A percentile compares a stretch with the other conserved stretches of the same genome.
phyloP scores from a whole-genome alignment of 2,329 filamentous ascomycete genomes.

The Annulohypoxylon truncatum region DNA sequence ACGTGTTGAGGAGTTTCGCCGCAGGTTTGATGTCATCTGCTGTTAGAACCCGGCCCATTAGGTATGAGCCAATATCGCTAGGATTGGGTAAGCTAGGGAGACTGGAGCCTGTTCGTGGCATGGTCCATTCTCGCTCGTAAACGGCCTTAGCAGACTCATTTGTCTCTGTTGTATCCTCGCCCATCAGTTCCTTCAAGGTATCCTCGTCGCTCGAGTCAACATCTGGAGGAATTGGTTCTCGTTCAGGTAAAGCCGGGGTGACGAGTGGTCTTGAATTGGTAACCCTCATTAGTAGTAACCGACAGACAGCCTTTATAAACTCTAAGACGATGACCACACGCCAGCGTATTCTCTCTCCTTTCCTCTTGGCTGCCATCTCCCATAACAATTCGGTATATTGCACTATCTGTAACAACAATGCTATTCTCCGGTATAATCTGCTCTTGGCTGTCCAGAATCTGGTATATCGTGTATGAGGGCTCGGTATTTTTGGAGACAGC shows the following conservation, averaged over 20 bases:
- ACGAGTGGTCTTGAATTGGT: slow-evolving; percentile 87
- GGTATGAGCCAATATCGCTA: slow-evolving; percentile 85
- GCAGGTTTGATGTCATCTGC: slow-evolving; percentile 97
- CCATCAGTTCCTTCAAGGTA: slow-evolving; percentile 49
- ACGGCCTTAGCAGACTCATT: slow-evolving; percentile 63
- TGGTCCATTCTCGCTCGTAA: slow-evolving; percentile 77
- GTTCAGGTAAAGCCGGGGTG: slow-evolving; percentile 84
- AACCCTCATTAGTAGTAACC: slow-evolving; percentile 81
- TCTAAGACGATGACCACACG: slow-evolving; percentile 87
- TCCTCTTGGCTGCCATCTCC: slow-evolving; percentile 94
- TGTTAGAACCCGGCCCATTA: slow-evolving; percentile 89
- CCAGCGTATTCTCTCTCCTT: slow-evolving; percentile 85
- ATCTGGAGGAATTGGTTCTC: slow-evolving; percentile 77
- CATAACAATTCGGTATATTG: slow-evolving; percentile 96
- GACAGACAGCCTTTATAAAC: slow-evolving; percentile 85
- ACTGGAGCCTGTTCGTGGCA: slow-evolving; percentile 92
- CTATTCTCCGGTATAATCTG: slow-evolving; percentile 81
- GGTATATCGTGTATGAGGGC: slow-evolving; percentile 73
- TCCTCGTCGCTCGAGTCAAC: slow-evolving; percentile 64
- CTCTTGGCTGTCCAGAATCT: slow-evolving; percentile 73
- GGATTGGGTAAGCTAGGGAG: slow-evolving; percentile 85
- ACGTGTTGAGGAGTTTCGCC: slow-evolving; percentile 82
- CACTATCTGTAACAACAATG: slow-evolving; percentile 86
- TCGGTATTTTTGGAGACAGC: slow-evolving; percentile 64
- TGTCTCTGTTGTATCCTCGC: slow-evolving; percentile 55